Evolutionary conservation across 768 basidiomycete genomes (phyloP).

Genomic region (Russula griseocarnosa): DNA sequence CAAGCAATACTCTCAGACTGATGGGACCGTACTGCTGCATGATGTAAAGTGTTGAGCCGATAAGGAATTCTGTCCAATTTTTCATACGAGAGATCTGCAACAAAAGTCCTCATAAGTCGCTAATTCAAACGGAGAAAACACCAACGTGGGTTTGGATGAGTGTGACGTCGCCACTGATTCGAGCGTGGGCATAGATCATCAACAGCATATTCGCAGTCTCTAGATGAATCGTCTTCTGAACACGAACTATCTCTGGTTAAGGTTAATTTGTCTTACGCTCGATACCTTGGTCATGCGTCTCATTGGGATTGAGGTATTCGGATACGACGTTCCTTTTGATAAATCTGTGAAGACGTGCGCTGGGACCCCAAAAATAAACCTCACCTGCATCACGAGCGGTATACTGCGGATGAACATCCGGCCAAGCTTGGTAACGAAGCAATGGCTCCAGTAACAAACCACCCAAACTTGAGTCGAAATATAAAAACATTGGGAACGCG

Average conservation of each 20-base stretch:
- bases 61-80: conserved; percentile 20
- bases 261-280: conserved; percentile 13
- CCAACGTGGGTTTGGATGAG: conserved; percentile 11
- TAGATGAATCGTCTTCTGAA: neutral
- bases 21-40: conserved; percentile 7
- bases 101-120: neutral
- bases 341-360: neutral
- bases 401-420: conserved; percentile 5
- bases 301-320: neutral
- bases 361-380: neutral
- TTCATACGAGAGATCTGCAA: conserved; percentile 15
- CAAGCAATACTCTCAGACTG: neutral
- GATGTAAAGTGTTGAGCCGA: conserved; percentile 8
- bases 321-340: conserved; percentile 10
- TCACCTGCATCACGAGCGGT: conserved; percentile 23
- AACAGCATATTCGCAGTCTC: conserved; percentile 27
- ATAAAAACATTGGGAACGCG: conserved; percentile 26
- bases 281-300: conserved; percentile 17
- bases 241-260: neutral
- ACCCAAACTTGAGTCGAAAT: conserved; percentile 19
- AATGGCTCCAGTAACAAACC: conserved; percentile 22
- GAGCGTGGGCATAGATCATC: conserved; percentile 22
- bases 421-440: conserved; percentile 18
- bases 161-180: conserved; percentile 3
- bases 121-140: neutral